Evolutionary conservation across 345 rosid species (phyloP), one percentile per base, ranked within the genome.

Genomic region (Euphorbia lathyris): DNA sequence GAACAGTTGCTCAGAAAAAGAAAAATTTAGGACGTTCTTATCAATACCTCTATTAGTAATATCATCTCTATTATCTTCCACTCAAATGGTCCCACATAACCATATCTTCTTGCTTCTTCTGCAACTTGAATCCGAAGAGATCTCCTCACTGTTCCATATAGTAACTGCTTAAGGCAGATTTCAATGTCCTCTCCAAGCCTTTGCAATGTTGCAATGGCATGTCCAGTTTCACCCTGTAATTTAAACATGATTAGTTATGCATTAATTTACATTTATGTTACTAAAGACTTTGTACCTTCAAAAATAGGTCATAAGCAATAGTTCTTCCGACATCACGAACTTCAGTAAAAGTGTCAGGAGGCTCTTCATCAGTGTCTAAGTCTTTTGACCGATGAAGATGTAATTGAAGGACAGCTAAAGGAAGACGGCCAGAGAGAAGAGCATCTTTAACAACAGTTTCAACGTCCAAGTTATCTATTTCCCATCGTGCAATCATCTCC

Each of bases 401-500:
- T 80, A 95, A 73, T 69, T 95, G 99, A 75, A 92, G 92, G 82
- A 90, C 97, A 60, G 99, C 99, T 76, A 92, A 84, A 80, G 99
- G 97, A 61, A 95, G 97, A 65, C 97, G 97, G 62, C 94, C 97
- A 22, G 97, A 88, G 76, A 82, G 85, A 64, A 95, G 78, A 72
- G 99, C 99, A 82, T 95, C 99, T 81, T 87, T 85, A 60, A 95
- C 99, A 42, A 95, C 96, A 60, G 93, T 85, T 81, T 87, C 86
- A 63, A 90, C 80, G 77, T 95, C 97, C 82, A 92, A 78, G 65
- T 92, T 87, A 81, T 85, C 83, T 73, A 83, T 45, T 82, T 85
- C 90, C 99, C 99, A 95, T 47, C 99, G 93, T 72, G 92, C 89
- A 86, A 95, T 86, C 99, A 95, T 95, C 83, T 95, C 98, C 78